A percentile compares a stretch with the other conserved stretches of the same genome.
These are phyloP conservation scores for Eimeria maxima DNA, from an alignment of 169 alveolate genomes.

Conservation along the genomic window DNA sequence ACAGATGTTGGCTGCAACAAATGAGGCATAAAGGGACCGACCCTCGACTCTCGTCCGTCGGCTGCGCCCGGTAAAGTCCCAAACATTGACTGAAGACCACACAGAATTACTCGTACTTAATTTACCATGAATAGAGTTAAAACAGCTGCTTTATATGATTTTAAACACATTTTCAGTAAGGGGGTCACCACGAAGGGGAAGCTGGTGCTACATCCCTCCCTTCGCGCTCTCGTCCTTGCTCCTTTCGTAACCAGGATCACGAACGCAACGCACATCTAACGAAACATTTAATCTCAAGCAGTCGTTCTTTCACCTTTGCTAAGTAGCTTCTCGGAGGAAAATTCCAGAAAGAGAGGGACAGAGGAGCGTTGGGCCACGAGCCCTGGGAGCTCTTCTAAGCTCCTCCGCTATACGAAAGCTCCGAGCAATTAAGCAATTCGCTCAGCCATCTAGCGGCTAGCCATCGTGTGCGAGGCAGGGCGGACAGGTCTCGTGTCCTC, in stretches of 20 bases:
- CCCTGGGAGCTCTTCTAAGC: not conserved
- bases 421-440: not conserved
- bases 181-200: not conserved
- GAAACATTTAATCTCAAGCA: not conserved
- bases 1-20: not conserved
- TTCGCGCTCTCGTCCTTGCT: not conserved
- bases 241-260: not conserved
- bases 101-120: too few species aligned
- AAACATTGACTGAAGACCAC: not conserved
- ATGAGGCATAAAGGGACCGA: not conserved
- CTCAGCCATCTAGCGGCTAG: not conserved
- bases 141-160: not conserved
- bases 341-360: not conserved
- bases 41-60: conserved; percentile 37
- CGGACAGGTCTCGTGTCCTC: not conserved
- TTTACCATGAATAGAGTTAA: not conserved
- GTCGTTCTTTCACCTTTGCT: not conserved
- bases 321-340: not conserved
- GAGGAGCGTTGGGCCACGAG: not conserved
- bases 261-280: not conserved
- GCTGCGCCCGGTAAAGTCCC: conserved; percentile 51
- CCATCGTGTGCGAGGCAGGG: not conserved
- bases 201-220: not conserved
- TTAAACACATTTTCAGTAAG: not conserved
- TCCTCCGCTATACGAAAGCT: not conserved